Conservation (phyloP, 2,329 filamentous ascomycete species). For the Fusarium sp. region DNA sequence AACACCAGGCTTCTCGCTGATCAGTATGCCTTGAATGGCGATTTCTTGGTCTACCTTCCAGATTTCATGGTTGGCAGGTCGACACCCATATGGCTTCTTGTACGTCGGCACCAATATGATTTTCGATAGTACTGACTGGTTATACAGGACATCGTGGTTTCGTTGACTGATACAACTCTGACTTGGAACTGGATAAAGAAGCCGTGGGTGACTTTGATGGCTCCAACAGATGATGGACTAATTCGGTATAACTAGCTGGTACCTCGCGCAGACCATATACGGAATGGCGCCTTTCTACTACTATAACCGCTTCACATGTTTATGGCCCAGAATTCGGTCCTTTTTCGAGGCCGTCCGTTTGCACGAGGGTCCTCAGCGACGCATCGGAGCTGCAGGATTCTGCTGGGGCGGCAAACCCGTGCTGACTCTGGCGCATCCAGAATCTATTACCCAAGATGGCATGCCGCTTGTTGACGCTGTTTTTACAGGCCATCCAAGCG, state of each 20-base stretch:
- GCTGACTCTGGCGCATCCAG: background rate
- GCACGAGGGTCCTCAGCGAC: background rate
- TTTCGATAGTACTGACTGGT: background rate
- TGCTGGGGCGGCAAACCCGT: background rate
- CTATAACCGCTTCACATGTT: accelerated
- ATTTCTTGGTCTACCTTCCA: background rate
- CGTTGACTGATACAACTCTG: background rate
- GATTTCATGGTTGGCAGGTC: background rate
- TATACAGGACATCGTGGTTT: background rate
- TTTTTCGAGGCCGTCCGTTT: background rate
- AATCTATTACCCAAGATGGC: background rate
- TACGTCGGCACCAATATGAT: accelerated
- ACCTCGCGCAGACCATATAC: background rate
- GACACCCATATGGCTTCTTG: background rate
- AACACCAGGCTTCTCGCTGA: background rate
- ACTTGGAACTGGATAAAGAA: background rate
- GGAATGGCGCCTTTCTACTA: background rate
- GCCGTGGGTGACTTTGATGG: background rate
- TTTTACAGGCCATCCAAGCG: background rate
- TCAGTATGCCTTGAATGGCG: background rate
- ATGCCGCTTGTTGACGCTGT: background rate
- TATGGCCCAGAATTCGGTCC: background rate
- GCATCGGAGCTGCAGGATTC: background rate
- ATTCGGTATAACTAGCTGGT: background rate
- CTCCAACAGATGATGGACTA: accelerated